Percentiles rank a stretch among this genome's conserved stretches.
phyloP scores from a whole-genome alignment of 495 filamentous ascomycete genomes.

The Polyplosphaeria fusca region DNA sequence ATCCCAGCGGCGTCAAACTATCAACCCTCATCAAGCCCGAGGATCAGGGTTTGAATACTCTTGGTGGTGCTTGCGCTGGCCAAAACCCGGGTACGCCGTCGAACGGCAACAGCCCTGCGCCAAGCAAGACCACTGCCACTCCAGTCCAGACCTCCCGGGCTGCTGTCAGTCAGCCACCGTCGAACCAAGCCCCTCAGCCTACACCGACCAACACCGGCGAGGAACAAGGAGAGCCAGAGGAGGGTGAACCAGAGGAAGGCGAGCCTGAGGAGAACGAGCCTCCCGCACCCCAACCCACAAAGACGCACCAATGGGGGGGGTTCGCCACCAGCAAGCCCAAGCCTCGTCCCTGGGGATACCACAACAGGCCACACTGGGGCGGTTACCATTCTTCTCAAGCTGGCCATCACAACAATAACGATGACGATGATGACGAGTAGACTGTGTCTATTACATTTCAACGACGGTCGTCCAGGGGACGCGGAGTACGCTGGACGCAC shows the following conservation, averaged over 20 bases:
- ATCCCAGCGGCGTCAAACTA: slow-evolving; percentile 15
- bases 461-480: no score
- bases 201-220: not conserved
- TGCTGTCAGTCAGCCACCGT: no score
- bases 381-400: no score
- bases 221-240: not conserved
- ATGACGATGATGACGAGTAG: no score
- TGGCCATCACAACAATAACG: no score
- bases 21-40: slow-evolving; percentile 16
- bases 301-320: not conserved
- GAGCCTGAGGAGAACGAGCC: not conserved
- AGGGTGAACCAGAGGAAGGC: not conserved
- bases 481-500: no score
- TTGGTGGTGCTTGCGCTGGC: slow-evolving; percentile 24
- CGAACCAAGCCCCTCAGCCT: not conserved
- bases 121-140: not conserved
- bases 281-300: not conserved
- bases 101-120: not conserved
- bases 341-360: not conserved
- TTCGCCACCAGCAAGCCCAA: not conserved
- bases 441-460: no score
- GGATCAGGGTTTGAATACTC: slow-evolving; percentile 12
- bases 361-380: no score
- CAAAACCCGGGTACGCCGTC: not conserved
- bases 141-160: not conserved